These are phyloP conservation scores for Aspergillus sp. DNA, from an alignment of 2,329 filamentous ascomycete genomes.

Conservation along the genomic window DNA sequence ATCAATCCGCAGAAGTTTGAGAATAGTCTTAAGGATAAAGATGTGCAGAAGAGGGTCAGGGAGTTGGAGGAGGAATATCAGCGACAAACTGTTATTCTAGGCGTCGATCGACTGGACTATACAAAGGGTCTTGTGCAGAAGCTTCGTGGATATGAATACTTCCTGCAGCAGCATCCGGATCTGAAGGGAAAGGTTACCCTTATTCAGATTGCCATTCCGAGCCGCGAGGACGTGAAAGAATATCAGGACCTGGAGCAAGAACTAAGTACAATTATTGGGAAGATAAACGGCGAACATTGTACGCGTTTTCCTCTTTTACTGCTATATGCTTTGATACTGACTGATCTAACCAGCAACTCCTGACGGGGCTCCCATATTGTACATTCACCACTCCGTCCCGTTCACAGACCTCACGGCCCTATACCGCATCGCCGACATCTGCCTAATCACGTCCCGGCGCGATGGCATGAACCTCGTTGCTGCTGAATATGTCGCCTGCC, in stretches of 20 bases:
- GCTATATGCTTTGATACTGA: not conserved
- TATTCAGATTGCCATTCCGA: constrained; percentile 90
- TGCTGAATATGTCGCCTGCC: constrained; percentile 94
- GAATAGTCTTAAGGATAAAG: constrained; percentile 62
- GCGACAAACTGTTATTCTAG: constrained; percentile 86
- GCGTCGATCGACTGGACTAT: constrained; percentile 90
- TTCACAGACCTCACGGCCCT: constrained; percentile 90
- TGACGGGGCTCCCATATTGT: constrained; percentile 86
- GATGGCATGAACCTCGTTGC: constrained; percentile 98
- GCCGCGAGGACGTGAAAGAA: constrained; percentile 80
- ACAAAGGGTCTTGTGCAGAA: constrained; percentile 97
- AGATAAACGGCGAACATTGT: constrained; percentile 90
- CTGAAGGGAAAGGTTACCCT: constrained; percentile 92
- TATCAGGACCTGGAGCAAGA: constrained; percentile 91
- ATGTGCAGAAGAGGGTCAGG: constrained; percentile 77
- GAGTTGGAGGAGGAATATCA: constrained; percentile 79
- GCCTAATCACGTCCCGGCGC: constrained; percentile 82
- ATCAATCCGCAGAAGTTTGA: constrained; percentile 19
- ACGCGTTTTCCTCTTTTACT: constrained; percentile 10
- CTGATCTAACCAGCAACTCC: constrained; percentile 61
- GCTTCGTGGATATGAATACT: constrained; percentile 85
- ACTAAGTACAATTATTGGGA: constrained; percentile 86
- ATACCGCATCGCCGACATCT: constrained; percentile 84
- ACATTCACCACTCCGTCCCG: constrained; percentile 86
- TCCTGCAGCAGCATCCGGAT: constrained; percentile 87